Evolutionary conservation across 1,284 basidiomycete genomes (phyloP), one percentile per base, ranked within the genome.

Genomic region (Pterulicium gracile): DNA sequence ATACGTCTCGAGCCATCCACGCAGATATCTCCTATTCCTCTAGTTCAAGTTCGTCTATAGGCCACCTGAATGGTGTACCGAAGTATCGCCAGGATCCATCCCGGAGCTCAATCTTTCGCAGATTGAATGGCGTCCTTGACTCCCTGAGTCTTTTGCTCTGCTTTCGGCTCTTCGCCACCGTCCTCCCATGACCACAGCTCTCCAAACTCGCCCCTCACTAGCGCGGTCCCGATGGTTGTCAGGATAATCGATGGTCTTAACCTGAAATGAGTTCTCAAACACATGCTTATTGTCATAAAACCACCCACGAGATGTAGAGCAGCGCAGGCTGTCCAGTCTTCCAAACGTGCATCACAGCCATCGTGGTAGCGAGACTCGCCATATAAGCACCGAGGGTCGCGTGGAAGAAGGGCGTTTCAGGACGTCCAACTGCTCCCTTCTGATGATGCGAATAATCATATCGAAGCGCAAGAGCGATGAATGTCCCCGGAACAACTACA

Each of bases 301-400:
- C 39, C 22, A 61, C 79, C 61, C 55, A 88, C 88, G 85, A 81
- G 53, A 98, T 74, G 62, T 98, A 98, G 27, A 98, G 69, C 49
- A 98, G 66, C 1, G 95, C 95, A 2, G 95, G 95, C 57, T 98
- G 95, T 0, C 90, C 92, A 13, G 73, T 75, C 42, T 73, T 70
- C 57, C 83, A 86, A 39, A 70, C 59, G 60, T 95, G 88, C 93
- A 98, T 94, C 14, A 95, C 88, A 0, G 61, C 61, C 78, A 98
- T 92, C 2, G 95, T 96, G 7, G 72, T 76, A 3, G 67, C 62
- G 19, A 97, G 73, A 0, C 93, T 95, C 18, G 68, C 50, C n/a
- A 88, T 65, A 64, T 98, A 98, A 19, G 83, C 88, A 3, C 64
- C 54, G 43, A 98, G 57, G 18, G 77, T 73, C 14, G 85, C 74